Evolutionary conservation across 75 land plant species (phyloP).

Genomic region (Azolla pinnata): DNA sequence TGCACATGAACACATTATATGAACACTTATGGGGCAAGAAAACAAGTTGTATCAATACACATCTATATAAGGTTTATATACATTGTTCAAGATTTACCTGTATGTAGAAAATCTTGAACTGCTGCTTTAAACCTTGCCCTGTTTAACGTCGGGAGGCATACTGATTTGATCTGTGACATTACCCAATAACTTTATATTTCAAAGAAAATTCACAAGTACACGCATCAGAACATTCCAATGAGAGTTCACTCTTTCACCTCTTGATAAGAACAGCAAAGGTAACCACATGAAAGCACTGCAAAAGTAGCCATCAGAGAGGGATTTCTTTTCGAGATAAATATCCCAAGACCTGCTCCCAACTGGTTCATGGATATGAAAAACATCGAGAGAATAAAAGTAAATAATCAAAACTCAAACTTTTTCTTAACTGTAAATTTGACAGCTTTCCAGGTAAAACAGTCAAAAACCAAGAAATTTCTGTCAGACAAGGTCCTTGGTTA

Average conservation of each 20-base stretch:
- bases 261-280: slow-evolving; percentile 75
- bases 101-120: slow-evolving; percentile 72
- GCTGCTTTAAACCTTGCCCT: slow-evolving; percentile 75
- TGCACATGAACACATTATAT: too few relatives aligned
- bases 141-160: slow-evolving; percentile 77
- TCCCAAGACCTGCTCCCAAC: slow-evolving; percentile 91
- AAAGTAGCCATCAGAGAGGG: slow-evolving; percentile 73
- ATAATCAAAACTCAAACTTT: too few relatives aligned
- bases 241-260: slow-evolving; percentile 44
- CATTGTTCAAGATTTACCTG: slow-evolving; percentile 36
- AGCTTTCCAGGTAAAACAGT: too few relatives aligned
- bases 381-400: too few relatives aligned
- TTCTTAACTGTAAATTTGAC: too few relatives aligned
- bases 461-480: too few relatives aligned
- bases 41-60: neutral
- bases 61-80: neutral
- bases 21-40: neutral
- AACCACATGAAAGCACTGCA: slow-evolving; percentile 85
- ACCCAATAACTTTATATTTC: neutral
- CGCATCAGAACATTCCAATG: neutral
- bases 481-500: too few relatives aligned
- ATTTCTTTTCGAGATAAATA: slow-evolving; percentile 72
- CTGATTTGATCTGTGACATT: slow-evolving; percentile 67
- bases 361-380: too few relatives aligned
- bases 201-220: neutral